These are phyloP conservation scores for Penicillium steckii DNA, from an alignment of 495 filamentous ascomycete genomes.

Conservation along the genomic window DNA sequence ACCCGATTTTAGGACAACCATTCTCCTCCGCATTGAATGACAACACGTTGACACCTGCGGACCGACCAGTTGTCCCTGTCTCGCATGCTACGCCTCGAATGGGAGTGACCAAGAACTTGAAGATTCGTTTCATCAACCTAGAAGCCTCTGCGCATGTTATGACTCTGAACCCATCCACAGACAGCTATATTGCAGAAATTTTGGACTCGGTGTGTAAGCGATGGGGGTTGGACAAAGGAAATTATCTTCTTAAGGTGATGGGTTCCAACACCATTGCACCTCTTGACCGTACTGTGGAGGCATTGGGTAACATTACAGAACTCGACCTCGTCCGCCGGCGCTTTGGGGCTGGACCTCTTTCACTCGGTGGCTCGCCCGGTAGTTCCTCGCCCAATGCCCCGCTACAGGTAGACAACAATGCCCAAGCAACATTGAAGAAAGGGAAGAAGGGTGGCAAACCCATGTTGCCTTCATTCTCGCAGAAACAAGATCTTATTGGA, in stretches of 20 bases:
- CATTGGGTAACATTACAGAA: slow-evolving; percentile 77
- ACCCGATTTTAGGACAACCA: slow-evolving; percentile 56
- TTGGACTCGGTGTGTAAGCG: slow-evolving; percentile 88
- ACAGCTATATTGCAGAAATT: slow-evolving; percentile 92
- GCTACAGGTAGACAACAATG: slow-evolving; percentile 52
- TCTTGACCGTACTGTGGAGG: slow-evolving; percentile 84
- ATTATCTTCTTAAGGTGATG: slow-evolving; percentile 83
- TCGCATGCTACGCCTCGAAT: slow-evolving; percentile 63
- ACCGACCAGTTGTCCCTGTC: slow-evolving; percentile 55
- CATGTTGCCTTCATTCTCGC: slow-evolving; percentile 73
- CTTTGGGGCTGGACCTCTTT: slow-evolving; percentile 77
- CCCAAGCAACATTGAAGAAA: slow-evolving; percentile 53
- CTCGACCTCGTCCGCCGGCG: slow-evolving; percentile 86
- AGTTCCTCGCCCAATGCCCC: slow-evolving; percentile 79
- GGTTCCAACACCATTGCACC: slow-evolving; percentile 81
- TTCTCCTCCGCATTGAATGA: slow-evolving; percentile 54
- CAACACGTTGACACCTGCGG: slow-evolving; percentile 57
- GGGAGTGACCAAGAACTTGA: slow-evolving; percentile 81
- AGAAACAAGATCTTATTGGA: slow-evolving; percentile 71
- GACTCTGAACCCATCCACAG: slow-evolving; percentile 81
- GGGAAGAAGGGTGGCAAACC: slow-evolving; percentile 61
- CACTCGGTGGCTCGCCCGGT: slow-evolving; percentile 74
- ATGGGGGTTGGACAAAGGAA: slow-evolving; percentile 84
- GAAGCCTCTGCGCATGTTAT: slow-evolving; percentile 60
- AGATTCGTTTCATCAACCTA: slow-evolving; percentile 77